Base-by-base conservation (phyloP, 2,329 filamentous ascomycete genomes). In the Beauveria brongniartii region DNA sequence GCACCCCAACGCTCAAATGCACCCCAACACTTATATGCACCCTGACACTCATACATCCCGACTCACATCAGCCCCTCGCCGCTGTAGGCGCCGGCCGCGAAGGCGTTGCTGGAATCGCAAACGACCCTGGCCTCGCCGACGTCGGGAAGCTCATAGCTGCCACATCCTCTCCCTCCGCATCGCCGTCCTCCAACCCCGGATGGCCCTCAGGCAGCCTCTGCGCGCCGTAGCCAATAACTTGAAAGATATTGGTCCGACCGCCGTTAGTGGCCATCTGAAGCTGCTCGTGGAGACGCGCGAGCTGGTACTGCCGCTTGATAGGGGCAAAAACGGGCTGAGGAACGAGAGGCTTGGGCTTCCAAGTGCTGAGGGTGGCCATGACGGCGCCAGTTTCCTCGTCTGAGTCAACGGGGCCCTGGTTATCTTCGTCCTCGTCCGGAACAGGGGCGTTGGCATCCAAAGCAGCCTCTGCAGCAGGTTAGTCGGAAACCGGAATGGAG, bases 361-460 rank as follows among this genome's bases (percentile, higher is more conserved):
- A 91, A 59, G 86, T 84, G 26, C 86, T 80, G 59, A 93, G 82
- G 8, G 90, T 90, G 37, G 83, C 80, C 91, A 97, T 96, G 56
- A 97, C 90, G 0, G 88, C 82, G 54, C 92, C 88, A 55, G 91
- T 91, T 74, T 99, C 94, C 77, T 97, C 94, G 70, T 99, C 94
- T 2, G 90, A 94, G 73, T 99, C 94, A 43, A 99, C 85, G 1
- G 91, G 89, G 3, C 86, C 90, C 6, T 85, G 86, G 63, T 91
- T 90, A 61, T 84, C 84, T 52, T 95, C 91, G 68, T 92, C 84
- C 63, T 93, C 90, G 64, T 97, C 92, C 67, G 93, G 91, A 20
- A 94, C 76, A 2, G 92, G 92, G 1, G 92, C 92, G 72, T 95
- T 96, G 61, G 94, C 93, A 72, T 97, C 92, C 66, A 99, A 89